Base-by-base conservation (phyloP, 805 yeast genomes). In the Wickerhamiella allomyrinae region DNA sequence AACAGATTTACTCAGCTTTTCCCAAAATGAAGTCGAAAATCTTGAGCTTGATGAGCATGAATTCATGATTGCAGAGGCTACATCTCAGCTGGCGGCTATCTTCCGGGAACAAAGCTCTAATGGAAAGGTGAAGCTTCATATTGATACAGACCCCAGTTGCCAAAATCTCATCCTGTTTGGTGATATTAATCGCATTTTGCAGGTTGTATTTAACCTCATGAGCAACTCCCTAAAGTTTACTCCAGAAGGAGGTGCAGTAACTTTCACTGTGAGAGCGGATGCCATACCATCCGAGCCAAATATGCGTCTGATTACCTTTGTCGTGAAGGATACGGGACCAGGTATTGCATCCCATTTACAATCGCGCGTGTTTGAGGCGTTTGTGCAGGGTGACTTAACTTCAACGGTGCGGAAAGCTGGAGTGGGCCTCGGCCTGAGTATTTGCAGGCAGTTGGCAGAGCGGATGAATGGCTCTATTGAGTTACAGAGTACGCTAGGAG, bases 321-420 rank as follows among this genome's bases (percentile, higher is more conserved):
- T 76, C 44, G 95, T 89, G 10, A 70, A 69, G 29, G 98, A 89
- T 57, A 84, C 94, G 0, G 97, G 98, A 3, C 87, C 96, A 0
- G 98, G 98, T 46, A 87, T 89, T 41, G 93, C 84, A 33, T 76
- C 79, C 11, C 75, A 78, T 1, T 60, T 86, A 42, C 95, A 83
- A 54, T 76, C 76, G 35, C 76, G 80, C 46, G 93, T 89, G 1
- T 89, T 89, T 59, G 96, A 91, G 54, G 96, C 97, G 1, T 89
- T 89, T 65, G 86, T 87, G 15, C 98, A 89, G 63, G 98, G 97
- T 41, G 97, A 89, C 56, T 95, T 86, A 59, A 85, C 95, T 0
- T 67, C 85, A 21, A 82, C 94, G 5, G 70, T 94, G 55, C 83
- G 87, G 44, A 79, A 81, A 56, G 96, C 97, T 45, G 98, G 98